phyloP scores from a whole-genome alignment of 2,329 filamentous ascomycete genomes.

The Trichoderma koningiopsis region DNA sequence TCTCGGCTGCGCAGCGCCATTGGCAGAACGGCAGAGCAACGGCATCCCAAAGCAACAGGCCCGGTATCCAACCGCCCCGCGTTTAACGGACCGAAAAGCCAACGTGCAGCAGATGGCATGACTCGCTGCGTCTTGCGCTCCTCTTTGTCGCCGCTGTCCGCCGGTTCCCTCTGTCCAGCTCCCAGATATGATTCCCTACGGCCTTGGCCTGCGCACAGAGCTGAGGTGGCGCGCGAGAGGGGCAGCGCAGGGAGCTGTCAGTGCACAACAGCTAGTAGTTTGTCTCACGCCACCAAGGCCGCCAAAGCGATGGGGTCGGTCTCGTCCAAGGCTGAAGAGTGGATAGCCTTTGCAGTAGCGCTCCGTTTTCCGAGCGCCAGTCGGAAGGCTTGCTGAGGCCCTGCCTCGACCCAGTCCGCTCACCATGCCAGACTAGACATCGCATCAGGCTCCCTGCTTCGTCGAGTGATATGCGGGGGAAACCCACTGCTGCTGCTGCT shows the following conservation, averaged over 20 bases:
- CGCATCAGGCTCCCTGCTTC: background rate
- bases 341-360: constrained; percentile 1
- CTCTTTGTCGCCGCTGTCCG: background rate
- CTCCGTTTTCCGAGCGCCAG: constrained; percentile 17
- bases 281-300: constrained; percentile 21
- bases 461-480: constrained; percentile 17
- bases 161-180: background rate
- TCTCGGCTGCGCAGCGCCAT: background rate
- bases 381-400: constrained; percentile 16
- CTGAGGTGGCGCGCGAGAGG: constrained; percentile 21
- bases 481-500: background rate
- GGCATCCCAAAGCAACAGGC: background rate
- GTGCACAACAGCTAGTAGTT: constrained; percentile 24
- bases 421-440: background rate
- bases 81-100: constrained; percentile 16
- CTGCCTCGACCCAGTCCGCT: background rate
- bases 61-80: constrained; percentile 6
- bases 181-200: background rate
- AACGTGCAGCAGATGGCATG: constrained; percentile 1
- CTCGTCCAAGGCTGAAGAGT: constrained; percentile 24
- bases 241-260: constrained; percentile 23
- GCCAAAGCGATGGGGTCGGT: constrained; percentile 15
- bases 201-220: constrained; percentile 7
- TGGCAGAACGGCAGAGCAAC: background rate
- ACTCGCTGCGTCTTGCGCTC: background rate